Evolutionary conservation across 192 early-diverging fungal species (phyloP).

Genomic region (Coemansia sp.): DNA sequence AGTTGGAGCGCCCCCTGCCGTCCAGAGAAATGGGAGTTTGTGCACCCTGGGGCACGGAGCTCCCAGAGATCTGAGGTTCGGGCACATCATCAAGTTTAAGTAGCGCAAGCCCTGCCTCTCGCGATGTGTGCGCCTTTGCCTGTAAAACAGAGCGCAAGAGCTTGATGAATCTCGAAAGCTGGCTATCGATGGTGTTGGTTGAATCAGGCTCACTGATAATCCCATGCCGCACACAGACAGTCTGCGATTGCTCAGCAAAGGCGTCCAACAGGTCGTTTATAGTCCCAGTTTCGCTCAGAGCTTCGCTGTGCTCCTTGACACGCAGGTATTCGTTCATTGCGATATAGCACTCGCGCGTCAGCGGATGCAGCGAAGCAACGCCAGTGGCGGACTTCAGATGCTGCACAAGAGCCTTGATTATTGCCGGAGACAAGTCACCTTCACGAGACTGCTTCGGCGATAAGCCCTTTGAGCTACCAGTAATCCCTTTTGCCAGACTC

Average conservation of each 20-base stretch:
- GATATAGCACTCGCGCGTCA: conserved; percentile 44
- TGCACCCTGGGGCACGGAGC: conserved; percentile 10
- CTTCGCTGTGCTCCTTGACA: conserved; percentile 26
- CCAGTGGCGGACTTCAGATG: conserved; percentile 39
- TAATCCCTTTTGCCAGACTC: conserved; percentile 21
- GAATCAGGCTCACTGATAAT: conserved; percentile 32
- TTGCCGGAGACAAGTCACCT: conserved; percentile 29
- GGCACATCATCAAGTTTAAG: conserved; percentile 50
- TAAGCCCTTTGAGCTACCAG: conserved; percentile 1
- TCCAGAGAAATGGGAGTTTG: conserved; percentile 10
- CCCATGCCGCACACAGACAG: conserved; percentile 26
- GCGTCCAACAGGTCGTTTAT: conserved; percentile 41
- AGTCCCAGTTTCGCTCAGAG: conserved; percentile 32
- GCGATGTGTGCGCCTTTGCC: conserved; percentile 48
- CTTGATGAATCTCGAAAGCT: conserved; percentile 42
- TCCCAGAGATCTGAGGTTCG: conserved; percentile 13
- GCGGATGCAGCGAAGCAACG: conserved; percentile 44
- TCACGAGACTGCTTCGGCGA: conserved; percentile 4
- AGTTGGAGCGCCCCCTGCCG: conserved; percentile 10
- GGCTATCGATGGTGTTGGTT: conserved; percentile 45
- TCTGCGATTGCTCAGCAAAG: conserved; percentile 32
- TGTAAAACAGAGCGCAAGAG: conserved; percentile 44
- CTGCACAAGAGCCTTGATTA: conserved; percentile 43
- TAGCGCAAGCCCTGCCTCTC: conserved; percentile 50
- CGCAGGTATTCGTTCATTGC: conserved; percentile 36